These are phyloP conservation scores for Lunularia cruciata DNA, from an alignment of 225 moss, liverwort and hornwort genomes.

Conservation along the genomic window DNA sequence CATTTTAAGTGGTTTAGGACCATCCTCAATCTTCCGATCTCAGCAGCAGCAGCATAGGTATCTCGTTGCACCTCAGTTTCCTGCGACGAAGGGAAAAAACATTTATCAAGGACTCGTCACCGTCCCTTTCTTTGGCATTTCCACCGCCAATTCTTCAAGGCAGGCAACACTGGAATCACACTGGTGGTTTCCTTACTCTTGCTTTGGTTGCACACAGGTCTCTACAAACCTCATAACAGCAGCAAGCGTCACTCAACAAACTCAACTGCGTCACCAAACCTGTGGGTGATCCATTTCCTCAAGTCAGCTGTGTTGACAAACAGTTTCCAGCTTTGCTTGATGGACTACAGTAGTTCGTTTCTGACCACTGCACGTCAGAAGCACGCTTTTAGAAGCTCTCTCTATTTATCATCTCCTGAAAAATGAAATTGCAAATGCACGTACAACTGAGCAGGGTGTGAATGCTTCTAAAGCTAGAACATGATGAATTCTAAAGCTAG, in stretches of 20 bases:
- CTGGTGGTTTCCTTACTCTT: conserved; percentile 17
- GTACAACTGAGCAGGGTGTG: too few relatives aligned
- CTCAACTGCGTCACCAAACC: conserved; percentile 39
- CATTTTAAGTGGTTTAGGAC: conserved; percentile 33
- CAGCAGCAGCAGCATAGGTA: conserved; percentile 28
- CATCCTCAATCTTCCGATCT: conserved; percentile 36
- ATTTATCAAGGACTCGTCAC: too few relatives aligned
- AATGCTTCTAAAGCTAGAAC: too few relatives aligned
- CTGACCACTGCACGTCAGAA: too few relatives aligned
- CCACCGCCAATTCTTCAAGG: background rate
- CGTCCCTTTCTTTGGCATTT: background rate
- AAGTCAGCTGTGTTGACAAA: too few relatives aligned
- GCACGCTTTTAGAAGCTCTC: too few relatives aligned
- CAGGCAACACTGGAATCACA: background rate
- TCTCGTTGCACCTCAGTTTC: conserved; percentile 45
- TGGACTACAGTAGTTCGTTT: too few relatives aligned
- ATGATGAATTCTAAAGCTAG: too few relatives aligned
- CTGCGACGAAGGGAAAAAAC: conserved; percentile 7
- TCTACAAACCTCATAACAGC: conserved; percentile 23
- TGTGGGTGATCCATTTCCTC: too few relatives aligned
- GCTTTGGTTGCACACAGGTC: conserved; percentile 36
- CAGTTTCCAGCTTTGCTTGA: too few relatives aligned
- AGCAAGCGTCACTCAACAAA: conserved; percentile 23
- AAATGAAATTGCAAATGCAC: too few relatives aligned
- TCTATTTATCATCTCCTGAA: too few relatives aligned